phyloP scores from a whole-genome alignment of 2,329 filamentous ascomycete species.

The Nothopassalora personata region DNA sequence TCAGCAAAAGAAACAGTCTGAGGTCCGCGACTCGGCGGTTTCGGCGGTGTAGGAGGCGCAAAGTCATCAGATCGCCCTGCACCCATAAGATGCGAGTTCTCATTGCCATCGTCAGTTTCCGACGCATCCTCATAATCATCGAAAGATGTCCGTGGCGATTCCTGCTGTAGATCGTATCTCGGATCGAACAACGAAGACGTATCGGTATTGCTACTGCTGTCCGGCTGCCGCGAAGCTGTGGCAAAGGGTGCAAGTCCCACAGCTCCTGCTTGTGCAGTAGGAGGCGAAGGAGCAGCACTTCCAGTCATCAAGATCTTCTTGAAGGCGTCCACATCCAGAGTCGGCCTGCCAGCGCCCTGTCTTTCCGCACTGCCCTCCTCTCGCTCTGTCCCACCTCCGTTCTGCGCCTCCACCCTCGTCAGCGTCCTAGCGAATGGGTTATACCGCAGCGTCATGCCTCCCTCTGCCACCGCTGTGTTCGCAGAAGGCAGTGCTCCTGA shows the following conservation, averaged over 20 bases:
- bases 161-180: constrained; percentile 37
- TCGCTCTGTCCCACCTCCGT: constrained; percentile 9
- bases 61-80: constrained; percentile 39
- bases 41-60: constrained; percentile 65
- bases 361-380: constrained; percentile 8
- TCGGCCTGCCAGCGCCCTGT: constrained; percentile 21
- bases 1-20: constrained; percentile 33
- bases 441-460: constrained; percentile 23
- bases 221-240: constrained; percentile 10
- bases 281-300: constrained; percentile 38
- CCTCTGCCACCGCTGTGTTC: not conserved
- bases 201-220: constrained; percentile 50
- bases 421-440: constrained; percentile 34
- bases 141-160: constrained; percentile 53
- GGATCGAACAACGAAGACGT: constrained; percentile 52
- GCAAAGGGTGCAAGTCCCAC: constrained; percentile 15
- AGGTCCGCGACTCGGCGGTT: constrained; percentile 61
- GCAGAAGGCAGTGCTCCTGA: constrained; percentile 15
- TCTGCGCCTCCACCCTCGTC: constrained; percentile 25
- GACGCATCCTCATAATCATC: constrained; percentile 38
- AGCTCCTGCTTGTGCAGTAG: constrained; percentile 5
- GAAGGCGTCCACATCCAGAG: constrained; percentile 71
- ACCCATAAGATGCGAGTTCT: constrained; percentile 32
- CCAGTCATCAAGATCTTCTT: constrained; percentile 69
- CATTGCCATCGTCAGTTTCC: constrained; percentile 35